Evolutionary conservation across 495 filamentous ascomycete species (phyloP).

Genomic region (Cercophora newfieldiana): DNA sequence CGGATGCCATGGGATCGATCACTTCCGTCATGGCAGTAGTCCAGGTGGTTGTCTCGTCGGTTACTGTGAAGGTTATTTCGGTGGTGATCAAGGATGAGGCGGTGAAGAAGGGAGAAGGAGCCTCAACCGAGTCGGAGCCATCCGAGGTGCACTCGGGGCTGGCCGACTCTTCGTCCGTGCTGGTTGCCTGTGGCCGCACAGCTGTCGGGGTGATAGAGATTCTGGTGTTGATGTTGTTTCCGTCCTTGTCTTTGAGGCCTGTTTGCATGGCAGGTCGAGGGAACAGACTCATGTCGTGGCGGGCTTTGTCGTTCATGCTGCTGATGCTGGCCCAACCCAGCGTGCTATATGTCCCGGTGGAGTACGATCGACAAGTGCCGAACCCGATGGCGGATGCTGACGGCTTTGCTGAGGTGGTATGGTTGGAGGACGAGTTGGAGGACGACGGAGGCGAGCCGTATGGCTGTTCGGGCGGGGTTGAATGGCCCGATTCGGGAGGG

Average conservation of each 20-base stretch:
- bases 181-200: not conserved
- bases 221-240: not conserved
- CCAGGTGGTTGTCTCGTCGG: not conserved
- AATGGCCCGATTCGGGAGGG: not conserved
- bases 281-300: not conserved
- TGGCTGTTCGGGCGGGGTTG: not conserved
- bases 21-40: not conserved
- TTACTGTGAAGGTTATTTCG: not conserved
- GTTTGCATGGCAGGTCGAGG: slow-evolving; percentile 17
- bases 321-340: not conserved
- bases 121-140: not conserved
- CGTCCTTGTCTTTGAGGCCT: not conserved
- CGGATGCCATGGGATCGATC: not conserved
- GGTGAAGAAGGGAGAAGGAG: no score
- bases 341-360: slow-evolving; percentile 13
- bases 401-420: not conserved
- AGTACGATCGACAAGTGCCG: slow-evolving; percentile 6
- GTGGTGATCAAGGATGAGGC: no score
- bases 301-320: not conserved
- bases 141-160: not conserved
- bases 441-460: not conserved
- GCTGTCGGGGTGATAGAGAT: not conserved
- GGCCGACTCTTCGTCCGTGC: not conserved
- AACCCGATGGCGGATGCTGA: not conserved
- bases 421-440: not conserved